Evolutionary conservation across 1,139 yeast species (phyloP).

Genomic region (Candida sp.): DNA sequence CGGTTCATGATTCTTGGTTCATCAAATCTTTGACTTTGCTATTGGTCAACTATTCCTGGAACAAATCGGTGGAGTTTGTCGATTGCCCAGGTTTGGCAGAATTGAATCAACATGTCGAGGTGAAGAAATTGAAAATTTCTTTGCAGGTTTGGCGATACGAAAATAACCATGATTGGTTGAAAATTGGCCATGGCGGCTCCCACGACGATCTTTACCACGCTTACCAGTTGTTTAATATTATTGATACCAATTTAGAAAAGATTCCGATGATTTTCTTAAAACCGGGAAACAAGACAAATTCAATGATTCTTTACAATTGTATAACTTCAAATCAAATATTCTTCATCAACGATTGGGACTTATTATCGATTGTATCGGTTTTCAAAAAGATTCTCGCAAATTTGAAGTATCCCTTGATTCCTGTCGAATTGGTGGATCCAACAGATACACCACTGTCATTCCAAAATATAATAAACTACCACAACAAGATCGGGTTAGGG

Average conservation of each 20-base stretch:
- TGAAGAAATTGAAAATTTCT: constrained; percentile 74
- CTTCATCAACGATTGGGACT: constrained; percentile 64
- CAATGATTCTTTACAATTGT: constrained; percentile 50
- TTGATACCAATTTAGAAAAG: constrained; percentile 39
- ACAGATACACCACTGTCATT: constrained; percentile 36
- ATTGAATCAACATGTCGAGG: constrained; percentile 64
- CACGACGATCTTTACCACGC: constrained; percentile 23
- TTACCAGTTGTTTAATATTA: constrained; percentile 47
- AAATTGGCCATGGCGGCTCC: neutral
- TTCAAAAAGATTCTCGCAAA: constrained; percentile 47
- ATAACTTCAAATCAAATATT: constrained; percentile 51
- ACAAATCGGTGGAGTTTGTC: constrained; percentile 3
- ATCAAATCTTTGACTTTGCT: constrained; percentile 77
- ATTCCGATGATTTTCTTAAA: constrained; percentile 51
- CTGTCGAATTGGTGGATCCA: constrained; percentile 37
- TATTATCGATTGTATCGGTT: constrained; percentile 53
- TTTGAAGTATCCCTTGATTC: constrained; percentile 43
- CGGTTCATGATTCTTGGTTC: constrained; percentile 94
- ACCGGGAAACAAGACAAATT: constrained; percentile 54
- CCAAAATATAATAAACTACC: constrained; percentile 7
- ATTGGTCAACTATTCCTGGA: constrained; percentile 45
- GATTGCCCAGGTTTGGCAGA: constrained; percentile 55
- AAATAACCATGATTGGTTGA: constrained; percentile 9
- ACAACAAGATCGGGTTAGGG: constrained; percentile 8
- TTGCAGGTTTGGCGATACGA: constrained; percentile 61